A percentile compares a stretch with the other conserved stretches of the same genome.
These are phyloP conservation scores for Claviceps quebecensis DNA, from an alignment of 2,329 filamentous ascomycete species.

Conservation along the genomic window DNA sequence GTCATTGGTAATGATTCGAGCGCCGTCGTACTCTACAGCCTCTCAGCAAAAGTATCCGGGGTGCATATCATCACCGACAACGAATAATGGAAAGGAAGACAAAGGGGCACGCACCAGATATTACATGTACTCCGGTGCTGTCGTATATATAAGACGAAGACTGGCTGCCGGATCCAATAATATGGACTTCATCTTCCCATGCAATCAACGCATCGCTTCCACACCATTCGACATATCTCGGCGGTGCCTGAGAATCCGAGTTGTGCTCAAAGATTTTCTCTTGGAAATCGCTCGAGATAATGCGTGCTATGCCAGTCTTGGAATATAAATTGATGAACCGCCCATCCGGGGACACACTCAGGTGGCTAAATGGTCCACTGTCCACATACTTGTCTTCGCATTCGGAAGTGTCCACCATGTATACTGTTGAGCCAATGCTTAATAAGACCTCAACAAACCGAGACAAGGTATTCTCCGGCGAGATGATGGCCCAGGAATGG, in stretches of 20 bases:
- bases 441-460: conserved; percentile 85
- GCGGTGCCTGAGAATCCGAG: conserved; percentile 69
- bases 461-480: conserved; percentile 77
- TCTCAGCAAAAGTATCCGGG: neutral
- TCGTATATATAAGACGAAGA: conserved; percentile 77
- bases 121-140: conserved; percentile 71
- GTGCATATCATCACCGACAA: neutral
- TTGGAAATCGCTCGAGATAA: conserved; percentile 92
- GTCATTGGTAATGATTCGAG: conserved; percentile 79
- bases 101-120: conserved; percentile 50
- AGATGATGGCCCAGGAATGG: conserved; percentile 77
- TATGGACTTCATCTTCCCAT: conserved; percentile 95
- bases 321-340: conserved; percentile 82
- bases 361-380: conserved; percentile 82
- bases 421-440: conserved; percentile 71
- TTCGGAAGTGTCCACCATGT: conserved; percentile 75
- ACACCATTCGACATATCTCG: conserved; percentile 88
- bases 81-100: neutral
- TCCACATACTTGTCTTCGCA: conserved; percentile 84
- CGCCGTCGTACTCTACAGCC: conserved; percentile 56
- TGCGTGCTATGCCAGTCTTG: conserved; percentile 70
- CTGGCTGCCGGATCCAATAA: conserved; percentile 73
- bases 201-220: conserved; percentile 89
- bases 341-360: conserved; percentile 82
- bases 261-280: conserved; percentile 85